These are phyloP conservation scores for Allantophomopsis cytisporea DNA, from an alignment of 2,329 filamentous ascomycete species.

Conservation along the genomic window DNA sequence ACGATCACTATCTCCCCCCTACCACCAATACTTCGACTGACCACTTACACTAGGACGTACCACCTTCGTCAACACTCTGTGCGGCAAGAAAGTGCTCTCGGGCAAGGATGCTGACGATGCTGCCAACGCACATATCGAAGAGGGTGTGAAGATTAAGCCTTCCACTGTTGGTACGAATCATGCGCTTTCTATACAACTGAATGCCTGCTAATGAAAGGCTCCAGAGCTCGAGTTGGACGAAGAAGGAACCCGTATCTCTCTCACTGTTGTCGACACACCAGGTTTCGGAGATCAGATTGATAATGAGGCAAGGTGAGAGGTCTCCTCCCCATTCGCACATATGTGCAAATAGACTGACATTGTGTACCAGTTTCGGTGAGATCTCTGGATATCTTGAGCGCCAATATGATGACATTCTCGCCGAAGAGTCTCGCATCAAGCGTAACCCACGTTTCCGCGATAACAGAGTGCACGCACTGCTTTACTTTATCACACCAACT, in stretches of 20 bases:
- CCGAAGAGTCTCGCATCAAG: slow-evolving; percentile 99
- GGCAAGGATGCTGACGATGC: slow-evolving; percentile 93
- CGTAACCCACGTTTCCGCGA: slow-evolving; percentile 99
- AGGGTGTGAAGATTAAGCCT: slow-evolving; percentile 97
- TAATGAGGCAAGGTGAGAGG: slow-evolving; percentile 80
- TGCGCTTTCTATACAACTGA: slow-evolving; percentile 1
- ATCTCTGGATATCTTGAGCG: slow-evolving; percentile 97
- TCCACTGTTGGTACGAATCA: slow-evolving; percentile 75
- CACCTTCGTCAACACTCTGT: slow-evolving; percentile 98
- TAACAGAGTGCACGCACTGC: slow-evolving; percentile 93
- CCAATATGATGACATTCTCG: slow-evolving; percentile 98
- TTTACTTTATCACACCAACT: slow-evolving; percentile 99
- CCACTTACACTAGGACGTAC: slow-evolving; percentile 57
- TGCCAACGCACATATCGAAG: slow-evolving; percentile 77
- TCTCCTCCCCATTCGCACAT: background rate
- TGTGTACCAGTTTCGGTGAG: slow-evolving; percentile 64
- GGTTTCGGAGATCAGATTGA: slow-evolving; percentile 98
- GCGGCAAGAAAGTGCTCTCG: slow-evolving; percentile 80
- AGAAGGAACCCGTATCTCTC: slow-evolving; percentile 92
- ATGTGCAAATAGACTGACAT: no score
- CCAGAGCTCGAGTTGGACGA: slow-evolving; percentile 90
- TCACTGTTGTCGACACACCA: slow-evolving; percentile 97
- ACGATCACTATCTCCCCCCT: slow-evolving; percentile 2
- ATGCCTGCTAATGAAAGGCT: slow-evolving; percentile 17
- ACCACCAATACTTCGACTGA: slow-evolving; percentile 4